These are phyloP conservation scores for Pleurotus cornucopiae DNA, from an alignment of 768 basidiomycete species.

Conservation along the genomic window DNA sequence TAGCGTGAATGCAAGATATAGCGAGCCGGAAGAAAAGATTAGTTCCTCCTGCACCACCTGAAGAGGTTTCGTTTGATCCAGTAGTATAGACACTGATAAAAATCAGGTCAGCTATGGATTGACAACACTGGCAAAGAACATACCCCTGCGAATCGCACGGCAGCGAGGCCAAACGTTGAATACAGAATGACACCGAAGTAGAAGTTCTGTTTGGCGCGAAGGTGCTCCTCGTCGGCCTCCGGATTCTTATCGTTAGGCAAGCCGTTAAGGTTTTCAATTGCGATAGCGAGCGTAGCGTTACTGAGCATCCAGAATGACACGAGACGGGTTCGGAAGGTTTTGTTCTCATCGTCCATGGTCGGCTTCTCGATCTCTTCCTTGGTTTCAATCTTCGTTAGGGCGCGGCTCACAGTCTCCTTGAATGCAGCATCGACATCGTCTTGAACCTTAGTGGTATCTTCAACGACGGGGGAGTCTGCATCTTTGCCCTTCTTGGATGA, in stretches of 20 bases:
- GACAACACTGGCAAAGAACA: slow-evolving; percentile 22
- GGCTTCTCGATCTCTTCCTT: slow-evolving; percentile 58
- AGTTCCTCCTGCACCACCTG: slow-evolving; percentile 76
- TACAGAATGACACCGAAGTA: slow-evolving; percentile 81
- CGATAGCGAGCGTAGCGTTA: slow-evolving; percentile 68
- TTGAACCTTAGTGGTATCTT: slow-evolving; percentile 67
- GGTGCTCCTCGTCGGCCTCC: slow-evolving; percentile 30
- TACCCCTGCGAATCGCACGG: slow-evolving; percentile 74
- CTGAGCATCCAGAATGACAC: slow-evolving; percentile 67
- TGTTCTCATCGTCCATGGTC: slow-evolving; percentile 75
- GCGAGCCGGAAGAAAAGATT: slow-evolving; percentile 15
- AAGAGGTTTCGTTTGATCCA: slow-evolving; percentile 82
- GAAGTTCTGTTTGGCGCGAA: slow-evolving; percentile 22
- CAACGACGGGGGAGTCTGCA: slow-evolving; percentile 61
- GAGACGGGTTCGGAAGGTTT: slow-evolving; percentile 79
- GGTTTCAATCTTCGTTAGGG: slow-evolving; percentile 55
- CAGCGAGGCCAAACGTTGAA: slow-evolving; percentile 70
- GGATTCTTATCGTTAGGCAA: slow-evolving; percentile 32
- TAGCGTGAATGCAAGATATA: not conserved
- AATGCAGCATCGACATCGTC: slow-evolving; percentile 80
- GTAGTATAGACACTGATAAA: slow-evolving; percentile 68
- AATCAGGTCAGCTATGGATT: not conserved
- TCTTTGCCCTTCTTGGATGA: slow-evolving; percentile 53
- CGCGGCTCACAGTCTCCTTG: slow-evolving; percentile 78
- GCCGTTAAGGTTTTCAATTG: slow-evolving; percentile 74